These are phyloP conservation scores for Galeopsis tetrahit DNA, from an alignment of 257 asterid species.

Conservation along the genomic window DNA sequence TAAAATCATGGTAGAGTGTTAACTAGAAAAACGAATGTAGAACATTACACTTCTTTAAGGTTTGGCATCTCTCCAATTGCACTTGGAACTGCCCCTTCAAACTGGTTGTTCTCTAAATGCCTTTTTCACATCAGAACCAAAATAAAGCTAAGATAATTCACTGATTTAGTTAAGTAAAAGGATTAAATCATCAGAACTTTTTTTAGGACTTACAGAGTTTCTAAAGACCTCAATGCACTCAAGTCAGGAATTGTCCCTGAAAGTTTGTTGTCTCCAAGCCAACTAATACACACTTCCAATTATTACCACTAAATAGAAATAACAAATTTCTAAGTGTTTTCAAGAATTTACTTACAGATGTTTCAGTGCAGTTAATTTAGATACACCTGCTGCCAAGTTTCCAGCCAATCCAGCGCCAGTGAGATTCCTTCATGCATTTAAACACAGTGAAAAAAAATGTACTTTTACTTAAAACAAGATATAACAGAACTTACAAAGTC, in stretches of 20 bases:
- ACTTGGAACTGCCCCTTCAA: constrained; percentile 69
- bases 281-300: constrained; percentile 44
- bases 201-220: constrained; percentile 60
- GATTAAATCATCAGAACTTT: not conserved
- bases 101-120: constrained; percentile 79
- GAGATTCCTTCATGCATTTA: constrained; percentile 59
- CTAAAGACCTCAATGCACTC: constrained; percentile 54
- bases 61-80: constrained; percentile 58
- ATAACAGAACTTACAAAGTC: constrained; percentile 61
- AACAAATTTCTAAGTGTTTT: not conserved
- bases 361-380: constrained; percentile 63
- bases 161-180: not conserved
- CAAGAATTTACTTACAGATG: constrained; percentile 61
- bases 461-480: not conserved
- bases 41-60: constrained; percentile 67
- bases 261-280: constrained; percentile 76
- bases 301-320: constrained; percentile 11
- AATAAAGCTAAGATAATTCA: not conserved
- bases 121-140: constrained; percentile 40
- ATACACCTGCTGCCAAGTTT: constrained; percentile 52
- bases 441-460: not conserved
- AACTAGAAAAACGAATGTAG: not conserved
- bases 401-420: constrained; percentile 71
- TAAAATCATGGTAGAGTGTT: not conserved
- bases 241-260: constrained; percentile 73